Evolutionary conservation across 2,329 filamentous ascomycete species (phyloP).

Genomic region (Tolypocladium nubicola): DNA sequence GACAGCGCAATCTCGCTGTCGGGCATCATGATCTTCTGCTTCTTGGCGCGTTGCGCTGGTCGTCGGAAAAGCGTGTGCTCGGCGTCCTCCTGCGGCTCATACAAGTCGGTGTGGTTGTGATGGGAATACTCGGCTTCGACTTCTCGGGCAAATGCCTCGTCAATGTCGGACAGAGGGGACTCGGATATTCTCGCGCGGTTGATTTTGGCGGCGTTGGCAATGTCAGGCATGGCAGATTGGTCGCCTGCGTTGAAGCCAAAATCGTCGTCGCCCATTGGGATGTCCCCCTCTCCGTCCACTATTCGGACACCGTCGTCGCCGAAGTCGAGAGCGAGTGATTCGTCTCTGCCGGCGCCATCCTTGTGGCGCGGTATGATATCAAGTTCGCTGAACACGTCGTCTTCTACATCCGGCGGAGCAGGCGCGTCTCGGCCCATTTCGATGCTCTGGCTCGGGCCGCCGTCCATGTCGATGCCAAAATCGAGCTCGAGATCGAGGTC

Average conservation of each 20-base stretch:
- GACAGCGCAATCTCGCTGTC: constrained; percentile 73
- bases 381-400: constrained; percentile 58
- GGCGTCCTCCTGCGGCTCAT: constrained; percentile 48
- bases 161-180: constrained; percentile 60
- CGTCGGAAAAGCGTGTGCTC: constrained; percentile 51
- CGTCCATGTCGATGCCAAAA: constrained; percentile 63
- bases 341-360: constrained; percentile 43
- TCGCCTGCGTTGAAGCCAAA: constrained; percentile 54
- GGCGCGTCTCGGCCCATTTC: constrained; percentile 87
- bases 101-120: constrained; percentile 45
- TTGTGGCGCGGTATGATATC: constrained; percentile 48
- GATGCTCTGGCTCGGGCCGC: constrained; percentile 57
- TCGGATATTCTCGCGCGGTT: constrained; percentile 54
- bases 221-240: constrained; percentile 44
- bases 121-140: constrained; percentile 48
- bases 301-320: constrained; percentile 47
- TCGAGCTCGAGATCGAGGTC: constrained; percentile 66
- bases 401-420: constrained; percentile 53
- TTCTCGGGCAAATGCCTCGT: constrained; percentile 50
- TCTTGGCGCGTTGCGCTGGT: constrained; percentile 60
- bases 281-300: constrained; percentile 53
- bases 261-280: constrained; percentile 51
- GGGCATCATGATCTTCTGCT: constrained; percentile 71
- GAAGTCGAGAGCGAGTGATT: constrained; percentile 42
- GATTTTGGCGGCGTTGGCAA: constrained; percentile 33